phyloP scores from a whole-genome alignment of 495 filamentous ascomycete species.

The Hypoxylon crocopeplum region DNA sequence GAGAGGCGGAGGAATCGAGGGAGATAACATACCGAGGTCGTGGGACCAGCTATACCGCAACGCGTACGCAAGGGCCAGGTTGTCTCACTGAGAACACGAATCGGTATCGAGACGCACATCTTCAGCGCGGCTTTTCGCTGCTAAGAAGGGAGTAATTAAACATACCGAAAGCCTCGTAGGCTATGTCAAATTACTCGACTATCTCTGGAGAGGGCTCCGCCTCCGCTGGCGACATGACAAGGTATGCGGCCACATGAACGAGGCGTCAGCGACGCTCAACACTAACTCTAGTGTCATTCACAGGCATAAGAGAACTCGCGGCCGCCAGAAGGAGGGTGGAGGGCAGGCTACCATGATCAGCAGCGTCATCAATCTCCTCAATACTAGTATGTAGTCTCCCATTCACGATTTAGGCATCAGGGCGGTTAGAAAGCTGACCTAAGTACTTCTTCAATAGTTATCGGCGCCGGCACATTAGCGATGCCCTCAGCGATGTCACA shows the following conservation, averaged over 20 bases:
- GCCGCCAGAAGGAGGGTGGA: conserved; percentile 48
- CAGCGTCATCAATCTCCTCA: conserved; percentile 93
- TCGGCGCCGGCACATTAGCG: conserved; percentile 91
- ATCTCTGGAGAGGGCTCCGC: conserved; percentile 45
- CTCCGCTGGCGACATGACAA: conserved; percentile 48
- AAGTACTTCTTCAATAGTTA: conserved; percentile 60
- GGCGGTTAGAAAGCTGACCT: conserved; percentile 2
- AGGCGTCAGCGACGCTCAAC: neutral
- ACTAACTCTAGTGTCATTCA: conserved; percentile 18
- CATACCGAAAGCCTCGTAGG: conserved; percentile 16
- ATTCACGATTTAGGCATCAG: neutral
- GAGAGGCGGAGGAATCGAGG: neutral
- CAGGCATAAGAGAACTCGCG: conserved; percentile 44
- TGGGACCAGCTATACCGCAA: neutral
- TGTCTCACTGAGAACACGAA: conserved; percentile 13
- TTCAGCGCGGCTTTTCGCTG: conserved; percentile 15
- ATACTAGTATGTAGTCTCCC: conserved; percentile 74
- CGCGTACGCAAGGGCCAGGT: conserved; percentile 11
- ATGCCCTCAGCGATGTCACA: conserved; percentile 94
- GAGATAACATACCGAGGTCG: neutral
- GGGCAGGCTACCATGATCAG: conserved; percentile 83
- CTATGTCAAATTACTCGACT: conserved; percentile 55
- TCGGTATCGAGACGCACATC: conserved; percentile 11
- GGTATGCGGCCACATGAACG: conserved; percentile 32
- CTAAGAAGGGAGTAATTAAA: conserved; percentile 3